Conservation (phyloP, 2,329 filamentous ascomycete genomes). For the Fusarium lateritium region DNA sequence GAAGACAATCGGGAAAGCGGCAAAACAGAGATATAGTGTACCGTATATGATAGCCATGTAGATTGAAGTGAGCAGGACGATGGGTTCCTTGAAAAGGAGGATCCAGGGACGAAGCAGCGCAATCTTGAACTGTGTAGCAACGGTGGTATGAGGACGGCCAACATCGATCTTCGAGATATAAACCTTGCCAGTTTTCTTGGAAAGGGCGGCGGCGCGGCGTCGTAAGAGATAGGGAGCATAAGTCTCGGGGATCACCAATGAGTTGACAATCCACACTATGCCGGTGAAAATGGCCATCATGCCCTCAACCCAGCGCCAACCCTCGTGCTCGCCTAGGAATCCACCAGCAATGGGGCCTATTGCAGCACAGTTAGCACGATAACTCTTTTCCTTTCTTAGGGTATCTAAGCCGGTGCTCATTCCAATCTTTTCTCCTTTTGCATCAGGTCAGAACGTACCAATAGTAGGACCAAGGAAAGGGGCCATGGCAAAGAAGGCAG, state of each 20-base stretch:
- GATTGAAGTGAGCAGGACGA: slow-evolving; percentile 73
- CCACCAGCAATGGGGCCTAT: slow-evolving; percentile 72
- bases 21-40: slow-evolving; percentile 69
- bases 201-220: slow-evolving; percentile 65
- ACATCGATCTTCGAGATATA: slow-evolving; percentile 67
- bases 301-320: slow-evolving; percentile 77
- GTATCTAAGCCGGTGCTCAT: neutral
- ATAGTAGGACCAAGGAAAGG: slow-evolving; percentile 74
- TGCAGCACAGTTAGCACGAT: neutral
- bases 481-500: slow-evolving; percentile 72
- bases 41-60: slow-evolving; percentile 75
- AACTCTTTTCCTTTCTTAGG: neutral
- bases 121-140: slow-evolving; percentile 67
- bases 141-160: slow-evolving; percentile 58
- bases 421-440: neutral
- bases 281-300: slow-evolving; percentile 74
- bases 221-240: slow-evolving; percentile 72
- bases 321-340: slow-evolving; percentile 71
- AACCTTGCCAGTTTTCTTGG: slow-evolving; percentile 66
- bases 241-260: slow-evolving; percentile 70
- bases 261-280: slow-evolving; percentile 67
- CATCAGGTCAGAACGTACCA: slow-evolving; percentile 51
- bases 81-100: slow-evolving; percentile 76
- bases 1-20: slow-evolving; percentile 73
- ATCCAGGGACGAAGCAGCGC: slow-evolving; percentile 75